Base-by-base conservation (phyloP, 2,329 filamentous ascomycete genomes). In the Nigrospora sphaerica region DNA sequence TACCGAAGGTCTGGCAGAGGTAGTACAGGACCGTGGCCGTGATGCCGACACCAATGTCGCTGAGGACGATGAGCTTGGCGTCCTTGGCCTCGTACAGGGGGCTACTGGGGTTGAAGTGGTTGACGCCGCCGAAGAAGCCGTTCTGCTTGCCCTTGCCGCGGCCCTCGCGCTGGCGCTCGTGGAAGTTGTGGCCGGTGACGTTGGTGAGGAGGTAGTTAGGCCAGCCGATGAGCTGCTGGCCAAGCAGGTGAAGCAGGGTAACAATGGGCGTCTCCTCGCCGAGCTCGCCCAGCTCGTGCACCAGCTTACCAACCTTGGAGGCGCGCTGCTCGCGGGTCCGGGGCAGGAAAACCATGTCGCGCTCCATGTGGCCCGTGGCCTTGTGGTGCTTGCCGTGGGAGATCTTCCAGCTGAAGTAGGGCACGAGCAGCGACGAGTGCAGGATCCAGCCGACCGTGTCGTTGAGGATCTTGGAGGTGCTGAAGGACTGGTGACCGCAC, bases 381-480 rank as follows among this genome's bases (percentile, higher is more conserved):
- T 97, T 97, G 86, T 98, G 93, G 77, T 98, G 93, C 82, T 95
- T 95, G 75, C 89, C 87, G 74, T 98, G 93, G 56, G 90, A 95
- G 71, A 97, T 91, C 75, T 98, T 95, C 93, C 93, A 98, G 65
- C 89, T 95, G 75, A 96, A 98, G 75, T 97, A 98, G 18, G 93
- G 93, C 42, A 98, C 92, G 47, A 96, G 77, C 35, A 96, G 81
- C 39, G 82, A 69, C 34, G 91, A 95, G 74, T 97, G 92, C 58
- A 88, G 81, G 64, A 95, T 68, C 88, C 88, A 96, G 61, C 92
- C 92, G 48, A 93, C 89, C 23, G 87, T 81, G 69, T 97, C 90
- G 74, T 97, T 97, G 64, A 96, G 70, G 12, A 81, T 73, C 74
- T 88, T 92, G 60, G 88, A 96, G n/a, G 87, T 75, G 38, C 93